These are phyloP conservation scores for Chaetomiaceae sp. DNA, from an alignment of 2,329 filamentous ascomycete species.

Conservation along the genomic window DNA sequence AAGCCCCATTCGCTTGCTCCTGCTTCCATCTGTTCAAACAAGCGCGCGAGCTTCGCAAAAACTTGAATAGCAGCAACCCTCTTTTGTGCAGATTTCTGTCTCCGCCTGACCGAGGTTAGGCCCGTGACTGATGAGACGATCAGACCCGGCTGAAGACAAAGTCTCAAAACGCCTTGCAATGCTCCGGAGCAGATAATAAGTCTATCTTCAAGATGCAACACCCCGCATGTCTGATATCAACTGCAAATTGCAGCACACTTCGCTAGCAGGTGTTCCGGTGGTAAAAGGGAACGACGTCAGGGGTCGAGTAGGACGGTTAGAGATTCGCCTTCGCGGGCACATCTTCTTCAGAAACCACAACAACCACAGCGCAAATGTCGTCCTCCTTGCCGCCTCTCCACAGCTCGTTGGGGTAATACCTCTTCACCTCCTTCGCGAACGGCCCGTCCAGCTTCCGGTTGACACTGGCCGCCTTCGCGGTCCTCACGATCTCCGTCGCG, in stretches of 20 bases:
- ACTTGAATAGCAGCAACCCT: no score
- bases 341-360: conserved; percentile 64
- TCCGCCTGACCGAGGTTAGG: no score
- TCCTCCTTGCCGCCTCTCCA: conserved; percentile 93
- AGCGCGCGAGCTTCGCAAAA: no score
- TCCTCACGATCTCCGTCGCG: conserved; percentile 70
- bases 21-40: no score
- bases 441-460: conserved; percentile 81
- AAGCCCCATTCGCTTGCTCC: no score
- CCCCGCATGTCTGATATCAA: no score
- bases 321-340: conserved; percentile 25
- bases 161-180: background rate
- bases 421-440: conserved; percentile 91
- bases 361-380: conserved; percentile 84
- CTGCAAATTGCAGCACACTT: no score
- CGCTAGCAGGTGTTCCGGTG: no score
- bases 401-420: conserved; percentile 75
- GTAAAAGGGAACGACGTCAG: no score
- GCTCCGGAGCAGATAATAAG: background rate
- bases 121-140: no score
- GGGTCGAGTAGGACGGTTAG: conserved; percentile 16
- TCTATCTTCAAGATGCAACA: background rate
- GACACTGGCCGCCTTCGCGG: conserved; percentile 78
- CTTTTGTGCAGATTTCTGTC: no score
- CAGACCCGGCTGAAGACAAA: no score